Percentiles rank a stretch among this genome's conserved stretches.
phyloP scores from a whole-genome alignment of 2,329 filamentous ascomycete genomes.

The Leptoxyphium fumago region DNA sequence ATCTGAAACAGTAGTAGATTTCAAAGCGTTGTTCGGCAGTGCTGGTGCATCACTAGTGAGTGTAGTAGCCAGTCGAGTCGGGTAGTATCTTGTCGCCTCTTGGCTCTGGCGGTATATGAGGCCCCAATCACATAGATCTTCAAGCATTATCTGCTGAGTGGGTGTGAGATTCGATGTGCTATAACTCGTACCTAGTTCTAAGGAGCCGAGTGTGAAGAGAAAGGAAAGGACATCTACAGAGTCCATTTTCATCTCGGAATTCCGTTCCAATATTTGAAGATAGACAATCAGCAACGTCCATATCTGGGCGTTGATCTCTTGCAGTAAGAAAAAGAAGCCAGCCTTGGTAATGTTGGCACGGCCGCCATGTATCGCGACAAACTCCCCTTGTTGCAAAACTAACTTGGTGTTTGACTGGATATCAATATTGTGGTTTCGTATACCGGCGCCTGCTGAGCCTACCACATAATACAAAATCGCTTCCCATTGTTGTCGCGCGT shows the following conservation, averaged over 20 bases:
- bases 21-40: slow-evolving; percentile 54
- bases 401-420: slow-evolving; percentile 63
- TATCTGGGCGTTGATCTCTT: slow-evolving; percentile 91
- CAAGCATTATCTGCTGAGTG: slow-evolving; percentile 76
- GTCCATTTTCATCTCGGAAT: slow-evolving; percentile 56
- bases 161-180: slow-evolving; percentile 70
- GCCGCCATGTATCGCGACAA: slow-evolving; percentile 46
- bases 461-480: slow-evolving; percentile 93
- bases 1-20: slow-evolving; percentile 44
- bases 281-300: slow-evolving; percentile 93
- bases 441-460: slow-evolving; percentile 48
- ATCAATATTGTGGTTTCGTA: slow-evolving; percentile 30
- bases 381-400: slow-evolving; percentile 62
- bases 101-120: slow-evolving; percentile 55
- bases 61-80: slow-evolving; percentile 84
- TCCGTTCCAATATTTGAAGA: slow-evolving; percentile 50
- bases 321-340: slow-evolving; percentile 86
- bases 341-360: slow-evolving; percentile 70
- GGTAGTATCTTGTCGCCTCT: slow-evolving; percentile 50
- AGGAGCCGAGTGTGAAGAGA: slow-evolving; percentile 83
- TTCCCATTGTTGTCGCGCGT: slow-evolving; percentile 85
- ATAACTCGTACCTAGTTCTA: slow-evolving; percentile 85
- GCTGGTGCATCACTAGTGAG: slow-evolving; percentile 65
- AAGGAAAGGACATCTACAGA: slow-evolving; percentile 91
- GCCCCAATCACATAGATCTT: slow-evolving; percentile 79